Evolutionary conservation across 108 stramenopile species (phyloP).

Genomic region (Seminavis robusta): DNA sequence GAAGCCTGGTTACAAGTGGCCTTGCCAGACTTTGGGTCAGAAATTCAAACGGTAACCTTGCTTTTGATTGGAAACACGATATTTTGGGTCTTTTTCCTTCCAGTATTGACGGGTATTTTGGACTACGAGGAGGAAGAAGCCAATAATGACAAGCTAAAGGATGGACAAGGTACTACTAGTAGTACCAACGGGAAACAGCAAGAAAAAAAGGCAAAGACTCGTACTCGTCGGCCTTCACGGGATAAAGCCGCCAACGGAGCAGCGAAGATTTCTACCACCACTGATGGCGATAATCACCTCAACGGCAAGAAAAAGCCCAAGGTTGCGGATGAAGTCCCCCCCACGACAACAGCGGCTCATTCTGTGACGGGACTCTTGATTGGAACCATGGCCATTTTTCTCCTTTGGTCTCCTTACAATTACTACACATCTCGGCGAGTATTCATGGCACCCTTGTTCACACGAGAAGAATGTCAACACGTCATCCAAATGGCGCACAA

Average conservation of each 20-base stretch:
- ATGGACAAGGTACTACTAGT: background rate
- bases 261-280: background rate
- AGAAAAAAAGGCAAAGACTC: background rate
- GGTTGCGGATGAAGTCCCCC: background rate
- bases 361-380: background rate
- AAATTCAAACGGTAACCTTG: conserved; percentile 8
- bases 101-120: background rate
- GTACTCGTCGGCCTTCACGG: background rate
- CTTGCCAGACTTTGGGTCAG: conserved; percentile 25
- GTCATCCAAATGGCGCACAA: conserved; percentile 49
- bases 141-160: background rate
- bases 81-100: conserved; percentile 21
- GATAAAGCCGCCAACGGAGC: background rate
- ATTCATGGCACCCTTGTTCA: conserved; percentile 48
- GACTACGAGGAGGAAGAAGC: background rate
- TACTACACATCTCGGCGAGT: conserved; percentile 37
- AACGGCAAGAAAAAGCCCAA: background rate
- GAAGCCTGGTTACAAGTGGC: conserved; percentile 22
- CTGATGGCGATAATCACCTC: background rate
- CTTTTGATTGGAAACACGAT: conserved; percentile 7
- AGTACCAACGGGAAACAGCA: background rate
- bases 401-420: conserved; percentile 44
- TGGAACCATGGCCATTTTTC: conserved; percentile 10
- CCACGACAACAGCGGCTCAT: background rate
- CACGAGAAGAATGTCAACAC: conserved; percentile 45